A percentile compares a stretch with the other conserved stretches of the same genome.
Conservation (phyloP, 805 yeast genomes). For the Cephaloascus fragrans region DNA sequence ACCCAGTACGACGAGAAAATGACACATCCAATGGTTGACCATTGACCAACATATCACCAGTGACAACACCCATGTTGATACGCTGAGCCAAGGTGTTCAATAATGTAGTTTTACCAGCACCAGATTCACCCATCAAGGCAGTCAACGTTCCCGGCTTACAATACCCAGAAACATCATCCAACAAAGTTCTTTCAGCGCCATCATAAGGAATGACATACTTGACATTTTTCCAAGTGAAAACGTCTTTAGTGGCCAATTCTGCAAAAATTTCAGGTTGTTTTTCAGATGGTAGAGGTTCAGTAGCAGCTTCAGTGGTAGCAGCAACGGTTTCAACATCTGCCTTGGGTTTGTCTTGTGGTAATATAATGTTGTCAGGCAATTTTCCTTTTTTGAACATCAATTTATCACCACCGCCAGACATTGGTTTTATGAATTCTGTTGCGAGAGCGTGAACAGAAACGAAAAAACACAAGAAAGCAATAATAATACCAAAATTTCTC, state of each 20-base stretch:
- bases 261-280: conserved; percentile 3
- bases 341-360: conserved; percentile 5
- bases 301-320: too few relatives aligned
- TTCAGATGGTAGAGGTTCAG: too few relatives aligned
- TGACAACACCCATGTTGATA: conserved; percentile 57
- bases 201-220: conserved; percentile 26
- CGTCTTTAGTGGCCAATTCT: conserved; percentile 10
- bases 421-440: conserved; percentile 18
- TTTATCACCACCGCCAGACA: conserved; percentile 28
- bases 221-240: conserved; percentile 21
- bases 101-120: conserved; percentile 80
- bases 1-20: conserved; percentile 71
- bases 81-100: conserved; percentile 67
- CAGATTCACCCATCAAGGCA: conserved; percentile 80
- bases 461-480: conserved; percentile 32
- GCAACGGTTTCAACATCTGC: conserved; percentile 26
- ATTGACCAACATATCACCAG: conserved; percentile 66
- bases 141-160: conserved; percentile 76
- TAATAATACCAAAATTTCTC: conserved; percentile 31
- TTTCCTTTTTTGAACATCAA: conserved; percentile 35
- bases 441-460: conserved; percentile 14
- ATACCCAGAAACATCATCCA: conserved; percentile 43
- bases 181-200: conserved; percentile 22
- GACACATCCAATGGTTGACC: conserved; percentile 55
- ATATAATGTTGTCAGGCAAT: conserved; percentile 6